Conservation (phyloP, 148 eudicot species). For the Gaultheria prostrata region DNA sequence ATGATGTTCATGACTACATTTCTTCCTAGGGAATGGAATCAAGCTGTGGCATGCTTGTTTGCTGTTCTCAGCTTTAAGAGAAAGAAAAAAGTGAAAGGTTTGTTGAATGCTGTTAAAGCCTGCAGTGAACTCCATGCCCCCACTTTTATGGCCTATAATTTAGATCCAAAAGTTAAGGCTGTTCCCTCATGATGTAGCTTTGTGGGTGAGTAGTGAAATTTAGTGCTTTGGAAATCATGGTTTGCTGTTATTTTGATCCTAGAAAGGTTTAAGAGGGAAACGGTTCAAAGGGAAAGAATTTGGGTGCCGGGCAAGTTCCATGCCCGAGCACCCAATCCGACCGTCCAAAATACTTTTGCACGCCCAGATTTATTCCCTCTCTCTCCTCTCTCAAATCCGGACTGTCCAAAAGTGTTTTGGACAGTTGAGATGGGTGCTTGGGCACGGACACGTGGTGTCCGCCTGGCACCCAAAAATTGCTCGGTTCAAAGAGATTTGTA, state of each 20-base stretch:
- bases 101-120: constrained; percentile 19
- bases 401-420: too few relatives aligned
- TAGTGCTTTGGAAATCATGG: constrained; percentile 6
- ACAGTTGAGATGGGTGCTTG: too few relatives aligned
- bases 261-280: background rate
- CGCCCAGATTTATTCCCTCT: too few relatives aligned
- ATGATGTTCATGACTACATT: background rate
- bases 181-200: constrained; percentile 5
- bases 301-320: too few relatives aligned
- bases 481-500: background rate
- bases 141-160: background rate
- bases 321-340: too few relatives aligned
- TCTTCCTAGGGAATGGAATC: constrained; percentile 16
- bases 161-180: constrained; percentile 18
- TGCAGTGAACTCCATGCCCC: background rate
- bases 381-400: too few relatives aligned
- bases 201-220: background rate
- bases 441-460: too few relatives aligned
- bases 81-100: constrained; percentile 29
- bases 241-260: constrained; percentile 4
- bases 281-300: background rate
- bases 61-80: constrained; percentile 16
- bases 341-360: too few relatives aligned
- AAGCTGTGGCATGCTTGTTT: constrained; percentile 12
- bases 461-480: too few relatives aligned